Conservation (phyloP, 805 yeast genomes). For the Yarrowia sp. region DNA sequence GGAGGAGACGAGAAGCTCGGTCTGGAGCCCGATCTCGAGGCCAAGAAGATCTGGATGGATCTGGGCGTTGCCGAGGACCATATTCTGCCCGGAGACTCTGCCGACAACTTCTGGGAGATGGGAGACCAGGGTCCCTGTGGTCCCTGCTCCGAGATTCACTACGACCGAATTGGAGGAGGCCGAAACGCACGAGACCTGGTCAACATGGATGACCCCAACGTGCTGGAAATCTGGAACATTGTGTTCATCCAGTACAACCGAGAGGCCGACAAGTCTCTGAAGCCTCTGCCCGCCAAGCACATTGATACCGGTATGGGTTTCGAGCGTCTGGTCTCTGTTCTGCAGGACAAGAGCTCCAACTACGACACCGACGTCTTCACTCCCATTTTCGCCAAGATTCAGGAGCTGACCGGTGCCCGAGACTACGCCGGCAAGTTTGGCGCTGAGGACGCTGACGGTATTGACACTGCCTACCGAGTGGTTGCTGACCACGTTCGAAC, state of each 20-base stretch:
- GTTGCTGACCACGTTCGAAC: slow-evolving; percentile 98
- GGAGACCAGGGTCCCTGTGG: slow-evolving; percentile 99
- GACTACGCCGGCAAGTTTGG: slow-evolving; percentile 92
- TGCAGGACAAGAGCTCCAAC: slow-evolving; percentile 88
- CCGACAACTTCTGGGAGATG: slow-evolving; percentile 99
- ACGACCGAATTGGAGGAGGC: slow-evolving; percentile 91
- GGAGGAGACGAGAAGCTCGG: slow-evolving; percentile 87
- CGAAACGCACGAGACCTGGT: slow-evolving; percentile 90
- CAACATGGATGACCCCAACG: slow-evolving; percentile 97
- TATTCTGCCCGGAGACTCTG: slow-evolving; percentile 83
- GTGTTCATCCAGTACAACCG: slow-evolving; percentile 97
- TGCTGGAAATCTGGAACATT: slow-evolving; percentile 95
- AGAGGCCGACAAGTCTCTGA: slow-evolving; percentile 78
- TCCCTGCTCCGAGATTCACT: slow-evolving; percentile 97
- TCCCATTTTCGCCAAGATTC: slow-evolving; percentile 81
- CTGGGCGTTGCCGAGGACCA: slow-evolving; percentile 91
- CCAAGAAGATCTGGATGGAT: slow-evolving; percentile 77
- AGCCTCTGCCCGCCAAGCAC: slow-evolving; percentile 87
- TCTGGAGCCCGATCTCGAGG: slow-evolving; percentile 89
- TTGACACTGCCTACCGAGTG: slow-evolving; percentile 97
- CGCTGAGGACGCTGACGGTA: slow-evolving; percentile 85
- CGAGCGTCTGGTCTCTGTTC: slow-evolving; percentile 91
- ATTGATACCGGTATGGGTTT: slow-evolving; percentile 99
- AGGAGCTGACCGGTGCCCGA: slow-evolving; percentile 90
- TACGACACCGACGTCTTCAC: slow-evolving; percentile 96